phyloP scores from a whole-genome alignment of 768 basidiomycete species.

The Cyathus striatus region DNA sequence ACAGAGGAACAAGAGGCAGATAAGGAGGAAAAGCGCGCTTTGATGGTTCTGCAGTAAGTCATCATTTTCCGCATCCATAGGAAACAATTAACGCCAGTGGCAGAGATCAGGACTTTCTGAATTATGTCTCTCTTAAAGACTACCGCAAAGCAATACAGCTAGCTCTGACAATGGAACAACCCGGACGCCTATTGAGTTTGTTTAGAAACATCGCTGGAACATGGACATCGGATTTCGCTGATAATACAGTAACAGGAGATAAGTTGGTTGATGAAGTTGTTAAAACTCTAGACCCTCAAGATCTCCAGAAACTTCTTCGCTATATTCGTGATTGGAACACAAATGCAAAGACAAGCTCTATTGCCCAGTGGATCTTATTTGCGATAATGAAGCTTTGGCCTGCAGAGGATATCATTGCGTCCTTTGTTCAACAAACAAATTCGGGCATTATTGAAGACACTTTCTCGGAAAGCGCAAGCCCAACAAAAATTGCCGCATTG shows the following conservation, averaged over 20 bases:
- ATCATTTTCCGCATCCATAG: neutral
- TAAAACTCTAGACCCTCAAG: slow-evolving; percentile 59
- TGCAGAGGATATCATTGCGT: slow-evolving; percentile 66
- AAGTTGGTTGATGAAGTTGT: slow-evolving; percentile 78
- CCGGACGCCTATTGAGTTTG: slow-evolving; percentile 76
- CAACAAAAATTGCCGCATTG: slow-evolving; percentile 30
- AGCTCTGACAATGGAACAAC: slow-evolving; percentile 90
- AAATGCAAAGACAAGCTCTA: slow-evolving; percentile 77
- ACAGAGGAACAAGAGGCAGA: slow-evolving; percentile 79
- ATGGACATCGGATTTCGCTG: slow-evolving; percentile 14
- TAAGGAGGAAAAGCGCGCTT: slow-evolving; percentile 66
- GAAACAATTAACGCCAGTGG: neutral
- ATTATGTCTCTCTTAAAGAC: slow-evolving; percentile 83
- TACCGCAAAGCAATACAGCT: slow-evolving; percentile 89
- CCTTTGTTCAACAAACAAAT: slow-evolving; percentile 56
- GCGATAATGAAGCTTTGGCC: slow-evolving; percentile 75
- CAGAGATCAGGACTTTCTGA: slow-evolving; percentile 95
- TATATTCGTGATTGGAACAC: slow-evolving; percentile 94
- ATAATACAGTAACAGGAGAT: slow-evolving; percentile 57
- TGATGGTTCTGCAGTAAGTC: slow-evolving; percentile 77
- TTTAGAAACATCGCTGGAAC: slow-evolving; percentile 64
- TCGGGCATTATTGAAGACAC: slow-evolving; percentile 24
- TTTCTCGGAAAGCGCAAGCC: slow-evolving; percentile 18
- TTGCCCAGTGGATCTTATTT: slow-evolving; percentile 83
- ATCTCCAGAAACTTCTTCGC: slow-evolving; percentile 75